Evolutionary conservation across 2,329 filamentous ascomycete genomes (phyloP), one percentile per base, ranked within the genome.

Genomic region (Fusarium decemcellulare): DNA sequence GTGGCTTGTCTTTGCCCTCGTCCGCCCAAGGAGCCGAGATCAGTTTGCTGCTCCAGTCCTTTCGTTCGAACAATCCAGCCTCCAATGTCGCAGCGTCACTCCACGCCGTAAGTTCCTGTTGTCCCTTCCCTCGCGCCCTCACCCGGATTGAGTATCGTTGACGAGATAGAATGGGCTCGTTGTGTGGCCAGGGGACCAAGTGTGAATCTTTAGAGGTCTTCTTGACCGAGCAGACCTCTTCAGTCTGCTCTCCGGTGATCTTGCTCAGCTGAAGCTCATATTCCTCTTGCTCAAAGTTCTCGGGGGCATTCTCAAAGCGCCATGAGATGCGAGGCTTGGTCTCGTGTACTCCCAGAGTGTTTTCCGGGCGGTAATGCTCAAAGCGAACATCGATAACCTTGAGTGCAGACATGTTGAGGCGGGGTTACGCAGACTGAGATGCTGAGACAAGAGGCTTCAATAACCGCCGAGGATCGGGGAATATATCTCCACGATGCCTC

Each of bases 11-110:
- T 0, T 40, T 61, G 14, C 50, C 30, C 16, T 62, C 48, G 2
- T 60, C 58, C 8, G 68, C 60, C 71, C 71, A 72, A 1, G 70
- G 70, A 5, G 70, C 68, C 6, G 71, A 69, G 6, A 72, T 67
- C 12, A 67, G 56, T 5, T 44, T 60, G 40, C 39, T 47, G 4
- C 8, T 50, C 71, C 71, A 72, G 37, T 67, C 67, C 8, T 27
- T 58, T 7, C 62, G 46, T 2, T 44, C n/a, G 1, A 72, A 32
- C 2, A 72, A 47, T 4, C 71, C 71, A 7, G 62, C 30, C 9
- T 72, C 71, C 8, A 72, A 8, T 40, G 30, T 50, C 2, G 58
- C 65, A 1, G 40, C 46, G 6, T 71, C 55, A 10, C 71, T 72
- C 71, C 71, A 72, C 2, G 48, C 34, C 0, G 62, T 63, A 6